A percentile compares a stretch with the other conserved stretches of the same genome.
Conservation (phyloP, 768 basidiomycete genomes). For the Cyathus striatus region DNA sequence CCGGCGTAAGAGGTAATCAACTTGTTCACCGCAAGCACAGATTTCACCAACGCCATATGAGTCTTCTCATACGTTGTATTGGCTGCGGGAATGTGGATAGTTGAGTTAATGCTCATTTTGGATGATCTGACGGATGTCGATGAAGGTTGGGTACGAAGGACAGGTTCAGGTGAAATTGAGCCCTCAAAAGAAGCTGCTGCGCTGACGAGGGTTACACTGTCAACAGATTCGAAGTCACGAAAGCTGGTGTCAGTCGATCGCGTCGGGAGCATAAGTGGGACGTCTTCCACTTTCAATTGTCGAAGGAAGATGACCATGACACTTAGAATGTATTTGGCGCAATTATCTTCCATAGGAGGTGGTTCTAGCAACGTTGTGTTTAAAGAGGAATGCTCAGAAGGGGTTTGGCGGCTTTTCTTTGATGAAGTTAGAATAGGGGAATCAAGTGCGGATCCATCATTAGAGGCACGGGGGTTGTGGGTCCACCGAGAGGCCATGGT, state of each 20-base stretch:
- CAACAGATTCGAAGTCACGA: slow-evolving; percentile 67
- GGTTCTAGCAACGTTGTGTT: slow-evolving; percentile 54
- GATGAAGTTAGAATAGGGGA: too few relatives aligned
- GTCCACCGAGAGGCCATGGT: slow-evolving; percentile 78
- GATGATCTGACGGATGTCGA: slow-evolving; percentile 31
- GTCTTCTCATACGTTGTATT: slow-evolving; percentile 54
- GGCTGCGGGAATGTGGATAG: slow-evolving; percentile 32
- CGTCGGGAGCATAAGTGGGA: slow-evolving; percentile 49
- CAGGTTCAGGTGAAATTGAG: slow-evolving; percentile 6
- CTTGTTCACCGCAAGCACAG: slow-evolving; percentile 47
- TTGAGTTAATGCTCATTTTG: slow-evolving; percentile 31
- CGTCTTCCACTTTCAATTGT: slow-evolving; percentile 56
- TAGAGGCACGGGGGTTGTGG: slow-evolving; percentile 34
- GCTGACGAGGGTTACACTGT: slow-evolving; percentile 19
- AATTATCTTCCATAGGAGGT: slow-evolving; percentile 72
- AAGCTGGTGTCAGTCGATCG: slow-evolving; percentile 60
- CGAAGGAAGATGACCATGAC: slow-evolving; percentile 82
- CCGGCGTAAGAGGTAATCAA: slow-evolving; percentile 71
- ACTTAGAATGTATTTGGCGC: slow-evolving; percentile 76
- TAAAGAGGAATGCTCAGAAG: slow-evolving; percentile 36
- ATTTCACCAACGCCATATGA: slow-evolving; percentile 53
- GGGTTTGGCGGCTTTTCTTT: slow-evolving; percentile 23
- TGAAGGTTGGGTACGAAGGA: slow-evolving; percentile 38
- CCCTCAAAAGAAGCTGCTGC: slow-evolving; percentile 1
- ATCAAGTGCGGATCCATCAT: too few relatives aligned